phyloP scores from a whole-genome alignment of 805 yeast genomes.

The Saccharomycopsis babjevae region DNA sequence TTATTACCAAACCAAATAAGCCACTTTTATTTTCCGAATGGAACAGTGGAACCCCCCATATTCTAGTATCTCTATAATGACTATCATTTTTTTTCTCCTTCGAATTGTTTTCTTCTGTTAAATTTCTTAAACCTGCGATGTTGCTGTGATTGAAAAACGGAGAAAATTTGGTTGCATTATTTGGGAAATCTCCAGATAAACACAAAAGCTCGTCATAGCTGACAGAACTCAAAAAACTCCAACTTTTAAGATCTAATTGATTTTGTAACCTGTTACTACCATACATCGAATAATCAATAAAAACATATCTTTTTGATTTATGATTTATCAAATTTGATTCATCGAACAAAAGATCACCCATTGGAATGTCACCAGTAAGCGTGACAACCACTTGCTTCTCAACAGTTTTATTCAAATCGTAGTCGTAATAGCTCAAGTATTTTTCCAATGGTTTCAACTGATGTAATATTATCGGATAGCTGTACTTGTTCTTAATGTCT shows the following conservation, averaged over 20 bases:
- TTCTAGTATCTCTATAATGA: slow-evolving; percentile 4
- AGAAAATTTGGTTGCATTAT: background rate
- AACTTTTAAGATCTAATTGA: background rate
- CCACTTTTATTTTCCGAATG: background rate
- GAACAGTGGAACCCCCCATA: slow-evolving; percentile 15
- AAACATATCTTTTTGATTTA: slow-evolving; percentile 26
- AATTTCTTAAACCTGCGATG: background rate
- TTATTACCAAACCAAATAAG: background rate
- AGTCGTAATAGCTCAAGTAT: slow-evolving; percentile 43
- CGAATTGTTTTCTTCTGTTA: background rate
- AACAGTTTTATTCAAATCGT: slow-evolving; percentile 24
- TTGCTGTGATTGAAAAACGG: background rate
- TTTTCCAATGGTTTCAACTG: slow-evolving; percentile 38
- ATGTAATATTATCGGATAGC: slow-evolving; percentile 32
- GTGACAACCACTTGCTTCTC: slow-evolving; percentile 51
- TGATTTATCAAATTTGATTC: background rate
- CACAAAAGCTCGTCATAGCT: background rate
- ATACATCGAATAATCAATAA: slow-evolving; percentile 29
- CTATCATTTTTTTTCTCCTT: background rate
- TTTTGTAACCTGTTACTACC: background rate
- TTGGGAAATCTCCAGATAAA: background rate
- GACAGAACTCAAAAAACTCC: background rate
- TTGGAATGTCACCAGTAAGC: slow-evolving; percentile 59
- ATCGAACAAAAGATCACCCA: slow-evolving; percentile 25
- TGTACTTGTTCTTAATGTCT: slow-evolving; percentile 49